These are phyloP conservation scores for Selenicereus undatus DNA, from an alignment of 148 eudicot species.

Conservation along the genomic window DNA sequence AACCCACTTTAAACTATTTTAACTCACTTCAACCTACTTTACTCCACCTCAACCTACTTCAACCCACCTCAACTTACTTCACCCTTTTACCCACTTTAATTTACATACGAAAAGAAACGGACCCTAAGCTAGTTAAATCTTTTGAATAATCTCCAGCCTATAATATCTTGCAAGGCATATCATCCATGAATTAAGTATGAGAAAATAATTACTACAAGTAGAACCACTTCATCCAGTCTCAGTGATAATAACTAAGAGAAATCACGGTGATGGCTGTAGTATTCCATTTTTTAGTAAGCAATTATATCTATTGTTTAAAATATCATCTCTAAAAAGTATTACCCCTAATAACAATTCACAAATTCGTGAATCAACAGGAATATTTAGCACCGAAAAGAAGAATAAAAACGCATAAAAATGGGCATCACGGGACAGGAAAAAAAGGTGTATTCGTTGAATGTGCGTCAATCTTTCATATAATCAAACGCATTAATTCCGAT, in stretches of 20 bases:
- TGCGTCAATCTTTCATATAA: not conserved
- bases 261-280: not conserved
- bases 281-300: not conserved
- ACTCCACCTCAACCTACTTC: too few relatives aligned
- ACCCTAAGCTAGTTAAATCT: not conserved
- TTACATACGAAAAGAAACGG: too few relatives aligned
- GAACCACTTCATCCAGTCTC: not conserved
- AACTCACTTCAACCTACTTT: too few relatives aligned
- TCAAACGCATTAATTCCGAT: not conserved
- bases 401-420: not conserved
- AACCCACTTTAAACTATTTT: too few relatives aligned
- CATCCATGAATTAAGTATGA: not conserved
- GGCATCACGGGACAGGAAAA: not conserved
- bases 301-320: not conserved
- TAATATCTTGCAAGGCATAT: conserved; percentile 12
- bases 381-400: not conserved
- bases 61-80: too few relatives aligned
- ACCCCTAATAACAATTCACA: not conserved
- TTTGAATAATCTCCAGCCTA: not conserved
- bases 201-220: not conserved
- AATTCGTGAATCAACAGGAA: not conserved
- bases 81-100: too few relatives aligned
- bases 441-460: not conserved
- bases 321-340: not conserved
- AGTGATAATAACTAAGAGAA: not conserved